A percentile compares a stretch with the other conserved stretches of the same genome.
These are phyloP conservation scores for Saturnispora bothae DNA, from an alignment of 805 yeast species.

Conservation along the genomic window DNA sequence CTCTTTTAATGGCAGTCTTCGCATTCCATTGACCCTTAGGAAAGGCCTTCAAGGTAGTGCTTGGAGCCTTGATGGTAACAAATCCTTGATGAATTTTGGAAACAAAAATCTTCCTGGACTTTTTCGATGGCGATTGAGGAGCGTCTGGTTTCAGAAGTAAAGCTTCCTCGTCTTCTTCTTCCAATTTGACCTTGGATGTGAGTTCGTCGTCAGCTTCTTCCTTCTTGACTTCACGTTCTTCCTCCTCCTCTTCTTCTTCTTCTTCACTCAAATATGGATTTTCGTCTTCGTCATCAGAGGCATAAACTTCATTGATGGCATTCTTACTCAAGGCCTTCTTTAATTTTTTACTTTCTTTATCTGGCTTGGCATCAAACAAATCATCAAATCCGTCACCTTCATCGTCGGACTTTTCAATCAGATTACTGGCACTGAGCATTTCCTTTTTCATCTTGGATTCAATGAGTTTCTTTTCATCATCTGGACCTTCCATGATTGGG, in stretches of 20 bases:
- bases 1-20: constrained; percentile 27
- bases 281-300: constrained; percentile 58
- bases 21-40: constrained; percentile 87
- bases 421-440: constrained; percentile 72
- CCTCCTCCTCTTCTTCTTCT: constrained; percentile 36
- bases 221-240: constrained; percentile 24
- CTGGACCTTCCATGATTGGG: constrained; percentile 92
- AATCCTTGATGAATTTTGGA: constrained; percentile 38
- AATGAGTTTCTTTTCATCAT: constrained; percentile 85
- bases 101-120: constrained; percentile 25
- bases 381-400: constrained; percentile 62
- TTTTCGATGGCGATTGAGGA: constrained; percentile 3
- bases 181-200: not conserved
- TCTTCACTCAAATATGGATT: constrained; percentile 76
- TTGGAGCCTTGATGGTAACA: constrained; percentile 56
- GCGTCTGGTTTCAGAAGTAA: not conserved
- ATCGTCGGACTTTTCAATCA: constrained; percentile 49
- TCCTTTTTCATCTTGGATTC: constrained; percentile 77
- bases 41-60: constrained; percentile 49
- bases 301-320: constrained; percentile 83
- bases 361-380: constrained; percentile 56
- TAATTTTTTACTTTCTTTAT: constrained; percentile 81
- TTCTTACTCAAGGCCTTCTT: constrained; percentile 75
- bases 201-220: not conserved
- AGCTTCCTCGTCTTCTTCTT: constrained; percentile 15